Evolutionary conservation across 352 stramenopile species (phyloP), one percentile per base, ranked within the genome.

Genomic region (Halophytophthora batemanensis): DNA sequence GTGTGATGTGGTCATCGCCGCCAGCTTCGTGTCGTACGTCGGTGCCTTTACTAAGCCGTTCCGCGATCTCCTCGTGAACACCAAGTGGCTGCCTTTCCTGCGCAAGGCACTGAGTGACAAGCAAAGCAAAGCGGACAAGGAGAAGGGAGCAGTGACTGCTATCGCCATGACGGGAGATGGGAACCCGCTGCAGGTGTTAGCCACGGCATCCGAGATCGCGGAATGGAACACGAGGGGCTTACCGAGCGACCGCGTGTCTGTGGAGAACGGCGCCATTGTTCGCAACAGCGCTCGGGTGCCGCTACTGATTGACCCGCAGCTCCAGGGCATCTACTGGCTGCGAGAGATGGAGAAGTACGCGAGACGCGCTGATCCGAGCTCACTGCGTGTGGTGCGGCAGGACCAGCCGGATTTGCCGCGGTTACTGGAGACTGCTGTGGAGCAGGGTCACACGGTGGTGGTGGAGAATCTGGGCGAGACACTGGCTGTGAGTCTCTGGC

Each of bases 41-140:
- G 93, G 91, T 8, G 88, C 90, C 2, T 98, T 98, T 54, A 98
- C 91, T 2, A 98, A 97, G 44, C 66, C 74, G 0, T 98, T 96
- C 56, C 82, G 93, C 12, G 88, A 97, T 40, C 38, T 78, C 3
- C 67, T 98, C 13, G 69, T 98, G 37, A 56, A 64, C 2, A 61
- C 90, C 1, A 83, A 93, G 33, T 98, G 95, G 82, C 40, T 95
- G 8, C 86, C 87, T 2, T 97, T 94, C 45, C 66, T 98, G 1
- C 57, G 77, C 17, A 88, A 89, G 37, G 68, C 74, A 0, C 50
- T 86, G 8, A 41, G 14, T 47, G 38, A 57, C 7, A 65, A 61
- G 4, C 13, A 6, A 18, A 47, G 47, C 5, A 63, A 59, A 31
- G 22, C 10, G 12, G 41, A 50, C 17, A 66, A 55, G 15, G 53